Base-by-base conservation (phyloP, 148 eudicot species). In the Chenopodium quinoa region DNA sequence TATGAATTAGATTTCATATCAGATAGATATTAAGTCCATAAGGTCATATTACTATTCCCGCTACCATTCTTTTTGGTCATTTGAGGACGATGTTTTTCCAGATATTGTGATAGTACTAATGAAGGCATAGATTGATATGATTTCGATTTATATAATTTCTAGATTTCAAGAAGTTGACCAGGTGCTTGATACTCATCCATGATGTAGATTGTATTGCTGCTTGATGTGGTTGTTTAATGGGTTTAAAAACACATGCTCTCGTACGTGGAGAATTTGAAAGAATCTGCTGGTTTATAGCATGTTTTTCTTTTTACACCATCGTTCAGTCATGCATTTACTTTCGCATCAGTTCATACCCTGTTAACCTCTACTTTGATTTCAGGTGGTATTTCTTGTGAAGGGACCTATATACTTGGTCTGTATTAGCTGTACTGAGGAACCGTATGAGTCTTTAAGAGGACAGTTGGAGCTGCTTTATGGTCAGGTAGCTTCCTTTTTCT, bases 341-440 rank as follows among this genome's bases (percentile, higher is more conserved):
- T 1, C 37, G 14, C 4, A 25, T 44, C 13, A 27, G 9, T n/a
- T n/a, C 32, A 40, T 73, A 40, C 0, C 76, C 22, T 17, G 14
- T 20, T 76, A 34, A 54, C 50, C 31, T 78, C 22, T 62, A 10
- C 74, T 70, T 23, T 31, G 10, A 31, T 56, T 84, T 74, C 90
- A 95, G 99, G 95, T 96, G 65, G 91, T 92, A 70, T 96, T 96
- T 82, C 98, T 96, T 80, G 98, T 92, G 27, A 93, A 93, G 86
- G 97, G 97, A 68, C 99, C 98, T 9, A 93, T 96, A 44, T 96
- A 96, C 85, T 89, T 96, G 78, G 98, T 96, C 79, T 96, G 99
- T 91, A 96, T 96, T 81, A 93, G 97, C 84, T 96, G 98, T 77
- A 96, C 99, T n/a, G 95, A 96, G 84, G 99, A 96, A 83, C 95